Base-by-base conservation (phyloP, 495 filamentous ascomycete genomes). In the Staphylotrichum longicolle region DNA sequence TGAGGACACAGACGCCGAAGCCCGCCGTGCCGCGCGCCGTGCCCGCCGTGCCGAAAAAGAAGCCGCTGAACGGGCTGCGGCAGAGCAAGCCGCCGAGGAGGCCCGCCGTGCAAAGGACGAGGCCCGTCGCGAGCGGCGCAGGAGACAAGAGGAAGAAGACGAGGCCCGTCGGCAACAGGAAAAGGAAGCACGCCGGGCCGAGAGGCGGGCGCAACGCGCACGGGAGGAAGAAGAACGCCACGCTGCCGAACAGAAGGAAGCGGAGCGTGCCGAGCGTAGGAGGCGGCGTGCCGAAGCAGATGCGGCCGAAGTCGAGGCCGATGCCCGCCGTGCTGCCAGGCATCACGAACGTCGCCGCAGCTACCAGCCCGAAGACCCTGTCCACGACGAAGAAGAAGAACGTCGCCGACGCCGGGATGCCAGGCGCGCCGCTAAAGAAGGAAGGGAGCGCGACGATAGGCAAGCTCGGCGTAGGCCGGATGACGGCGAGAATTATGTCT, bases 21-120 rank as follows among this genome's bases (percentile, higher is more conserved):
- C 79, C 9, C 79, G 80, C 42, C 80, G 81, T 11, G 82, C 77
- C 3, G 80, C 80, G 44, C 75, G 81, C 33, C 78, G 77, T 48
- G 75, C 77, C n/a, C 75, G 72, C 40, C 74, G 72, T 39, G 74
- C 73, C 5, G 79, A 81, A 46, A 77, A 80, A 50, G 80, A 78
- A 56, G 78, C 78, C 4, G 75, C 74, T 15, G 80, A 81, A 50
- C 75, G 70, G 56, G 78, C 72, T 5, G 77, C 77, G 0, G 73
- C 72, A 33, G 78, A 82, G 47, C 72, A 68, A 48, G 75, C 75
- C 7, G 79, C 77, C 15, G 82, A 82, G 54, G 78, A 82, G 32
- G 71, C 74, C 2, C 77, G 74, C 44, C 70, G 71, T 20, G 72
- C 71, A 27, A 78, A 77, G 49, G 77, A 80, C 33, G 77, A 78